Percentiles rank a stretch among this genome's conserved stretches.
phyloP scores from a whole-genome alignment of 2,329 filamentous ascomycete genomes.

The Elsinoe australis region DNA sequence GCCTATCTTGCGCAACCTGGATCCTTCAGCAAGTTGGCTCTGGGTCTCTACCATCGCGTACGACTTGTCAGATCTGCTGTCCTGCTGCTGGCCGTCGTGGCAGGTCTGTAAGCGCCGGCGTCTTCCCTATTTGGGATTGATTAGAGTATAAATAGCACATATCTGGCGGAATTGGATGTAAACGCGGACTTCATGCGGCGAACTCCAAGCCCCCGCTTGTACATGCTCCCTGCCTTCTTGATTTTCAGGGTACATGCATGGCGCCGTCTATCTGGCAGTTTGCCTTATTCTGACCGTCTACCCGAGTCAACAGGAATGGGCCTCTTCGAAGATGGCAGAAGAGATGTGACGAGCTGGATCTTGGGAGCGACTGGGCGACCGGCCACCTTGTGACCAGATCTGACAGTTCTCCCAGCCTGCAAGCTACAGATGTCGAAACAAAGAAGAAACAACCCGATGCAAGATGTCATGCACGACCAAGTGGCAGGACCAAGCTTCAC shows the following conservation, averaged over 20 bases:
- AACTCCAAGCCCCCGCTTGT: slow-evolving; percentile 2
- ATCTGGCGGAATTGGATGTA: slow-evolving; percentile 4
- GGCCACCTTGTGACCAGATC: too few relatives aligned
- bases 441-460: slow-evolving; percentile 14
- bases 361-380: too few relatives aligned
- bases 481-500: slow-evolving; percentile 14
- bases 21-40: neutral
- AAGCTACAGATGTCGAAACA: slow-evolving; percentile 7
- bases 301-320: neutral
- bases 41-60: neutral
- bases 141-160: slow-evolving; percentile 8
- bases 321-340: too few relatives aligned
- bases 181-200: slow-evolving; percentile 10
- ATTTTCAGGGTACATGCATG: slow-evolving; percentile 15
- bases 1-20: neutral
- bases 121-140: neutral
- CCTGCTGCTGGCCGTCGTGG: neutral
- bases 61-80: neutral
- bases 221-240: neutral
- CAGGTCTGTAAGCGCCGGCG: slow-evolving; percentile 10
- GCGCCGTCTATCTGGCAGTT: slow-evolving; percentile 13
- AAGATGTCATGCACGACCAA: slow-evolving; percentile 3
- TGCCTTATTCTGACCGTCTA: slow-evolving; percentile 9
- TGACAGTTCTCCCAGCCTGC: too few relatives aligned
- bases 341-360: neutral